phyloP scores from a whole-genome alignment of 116 monocot species.

The Iris pallida region DNA sequence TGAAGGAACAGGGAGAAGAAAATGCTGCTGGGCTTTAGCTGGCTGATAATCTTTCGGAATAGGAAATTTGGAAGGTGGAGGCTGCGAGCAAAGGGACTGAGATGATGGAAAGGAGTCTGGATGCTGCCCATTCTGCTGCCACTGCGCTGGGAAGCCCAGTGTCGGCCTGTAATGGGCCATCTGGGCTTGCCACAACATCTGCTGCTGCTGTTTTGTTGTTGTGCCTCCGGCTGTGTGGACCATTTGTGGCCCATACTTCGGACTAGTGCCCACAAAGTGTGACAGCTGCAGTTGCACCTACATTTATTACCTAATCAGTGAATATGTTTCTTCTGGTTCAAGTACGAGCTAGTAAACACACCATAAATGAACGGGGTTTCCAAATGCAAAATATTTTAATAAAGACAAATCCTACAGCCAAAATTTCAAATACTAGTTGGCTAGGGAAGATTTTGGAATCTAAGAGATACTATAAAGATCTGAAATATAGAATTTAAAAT shows the following conservation, averaged over 20 bases:
- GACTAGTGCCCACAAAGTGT: conserved; percentile 16
- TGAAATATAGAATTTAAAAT: no score
- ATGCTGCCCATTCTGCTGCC: background rate
- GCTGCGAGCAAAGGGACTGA: background rate
- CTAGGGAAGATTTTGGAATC: no score
- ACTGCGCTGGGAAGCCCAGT: background rate
- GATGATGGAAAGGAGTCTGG: background rate
- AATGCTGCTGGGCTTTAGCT: background rate
- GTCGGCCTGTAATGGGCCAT: conserved; percentile 4
- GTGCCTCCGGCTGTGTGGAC: conserved; percentile 1
- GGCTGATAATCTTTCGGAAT: background rate
- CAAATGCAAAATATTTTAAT: no score
- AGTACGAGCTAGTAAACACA: no score
- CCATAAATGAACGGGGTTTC: no score
- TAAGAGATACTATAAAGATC: no score
- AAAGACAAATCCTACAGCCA: no score
- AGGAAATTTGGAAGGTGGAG: conserved; percentile 1
- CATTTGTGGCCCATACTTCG: conserved; percentile 20
- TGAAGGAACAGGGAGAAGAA: background rate
- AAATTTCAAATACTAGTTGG: no score
- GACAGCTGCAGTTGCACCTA: conserved; percentile 33
- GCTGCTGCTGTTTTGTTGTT: conserved; percentile 6
- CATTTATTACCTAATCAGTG: background rate
- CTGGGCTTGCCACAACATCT: conserved; percentile 9
- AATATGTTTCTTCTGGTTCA: no score